Conservation (phyloP, 2,329 filamentous ascomycete genomes). For the Colletotrichum horii region DNA sequence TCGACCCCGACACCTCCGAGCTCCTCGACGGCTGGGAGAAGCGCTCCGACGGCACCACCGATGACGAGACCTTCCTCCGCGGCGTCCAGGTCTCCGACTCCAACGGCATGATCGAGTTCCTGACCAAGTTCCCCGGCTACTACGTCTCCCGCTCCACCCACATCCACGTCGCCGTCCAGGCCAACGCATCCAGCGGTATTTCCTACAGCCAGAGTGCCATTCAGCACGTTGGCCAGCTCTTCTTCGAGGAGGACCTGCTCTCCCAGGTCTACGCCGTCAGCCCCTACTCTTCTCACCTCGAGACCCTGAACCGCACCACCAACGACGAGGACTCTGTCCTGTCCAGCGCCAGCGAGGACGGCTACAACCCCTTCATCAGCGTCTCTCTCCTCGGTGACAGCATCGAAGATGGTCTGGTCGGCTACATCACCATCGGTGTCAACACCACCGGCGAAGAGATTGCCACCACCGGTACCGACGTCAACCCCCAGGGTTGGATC, state of each 20-base stretch:
- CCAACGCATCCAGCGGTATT: conserved; percentile 33
- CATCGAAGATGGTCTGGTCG: conserved; percentile 47
- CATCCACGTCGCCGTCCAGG: conserved; percentile 48
- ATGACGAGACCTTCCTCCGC: conserved; percentile 37
- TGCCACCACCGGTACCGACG: not conserved
- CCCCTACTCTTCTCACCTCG: not conserved
- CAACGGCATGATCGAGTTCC: conserved; percentile 47
- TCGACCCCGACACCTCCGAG: not conserved
- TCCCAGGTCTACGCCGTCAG: not conserved
- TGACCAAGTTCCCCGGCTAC: conserved; percentile 49
- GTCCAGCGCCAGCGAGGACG: conserved; percentile 46
- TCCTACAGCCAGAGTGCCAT: conserved; percentile 33
- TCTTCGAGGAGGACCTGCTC: not conserved
- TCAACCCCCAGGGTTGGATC: not conserved
- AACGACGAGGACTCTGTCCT: conserved; percentile 44
- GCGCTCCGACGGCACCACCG: not conserved
- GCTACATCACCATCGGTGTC: conserved; percentile 50
- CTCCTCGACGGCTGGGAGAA: not conserved
- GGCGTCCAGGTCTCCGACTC: conserved; percentile 43
- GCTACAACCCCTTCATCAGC: conserved; percentile 53
- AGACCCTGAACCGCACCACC: not conserved
- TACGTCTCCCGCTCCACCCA: conserved; percentile 51
- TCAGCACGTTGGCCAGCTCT: conserved; percentile 2
- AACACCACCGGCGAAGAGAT: conserved; percentile 23
- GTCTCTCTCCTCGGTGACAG: conserved; percentile 56